Evolutionary conservation across 345 rosid genomes (phyloP).

Genomic region (Syzygium grande): DNA sequence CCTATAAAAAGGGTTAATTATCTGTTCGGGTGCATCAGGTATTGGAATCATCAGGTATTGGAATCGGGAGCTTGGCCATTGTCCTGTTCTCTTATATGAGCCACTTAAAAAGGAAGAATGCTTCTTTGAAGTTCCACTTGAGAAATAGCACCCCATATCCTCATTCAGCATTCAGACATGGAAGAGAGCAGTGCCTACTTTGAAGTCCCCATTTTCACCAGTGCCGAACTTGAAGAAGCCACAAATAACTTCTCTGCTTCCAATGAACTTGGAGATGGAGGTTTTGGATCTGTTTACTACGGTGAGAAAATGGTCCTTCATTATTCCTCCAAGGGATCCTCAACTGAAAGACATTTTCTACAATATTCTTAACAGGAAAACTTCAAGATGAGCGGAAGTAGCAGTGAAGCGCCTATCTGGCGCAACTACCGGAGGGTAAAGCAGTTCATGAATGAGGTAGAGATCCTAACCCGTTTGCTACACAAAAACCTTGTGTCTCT

Average conservation of each 20-base stretch:
- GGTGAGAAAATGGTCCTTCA: slow-evolving; percentile 21
- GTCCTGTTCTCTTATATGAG: slow-evolving; percentile 5
- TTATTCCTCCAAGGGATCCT: neutral
- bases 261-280: slow-evolving; percentile 50
- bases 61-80: slow-evolving; percentile 15
- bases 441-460: slow-evolving; percentile 24
- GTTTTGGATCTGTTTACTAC: slow-evolving; percentile 50
- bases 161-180: slow-evolving; percentile 21
- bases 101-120: slow-evolving; percentile 6
- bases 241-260: slow-evolving; percentile 32
- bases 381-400: slow-evolving; percentile 22
- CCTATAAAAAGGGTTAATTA: accelerated
- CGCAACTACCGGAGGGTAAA: slow-evolving; percentile 7
- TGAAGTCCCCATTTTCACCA: slow-evolving; percentile 40
- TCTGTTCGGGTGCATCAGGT: neutral
- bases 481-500: slow-evolving; percentile 25
- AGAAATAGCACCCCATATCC: neutral
- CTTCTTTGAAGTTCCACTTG: neutral
- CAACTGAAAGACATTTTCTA: neutral
- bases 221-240: slow-evolving; percentile 39
- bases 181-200: slow-evolving; percentile 24
- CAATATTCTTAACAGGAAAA: neutral
- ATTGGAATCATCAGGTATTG: neutral
- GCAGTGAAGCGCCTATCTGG: slow-evolving; percentile 25
- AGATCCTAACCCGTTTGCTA: slow-evolving; percentile 22